These are phyloP conservation scores for Plasmodium gaboni DNA, from an alignment of 169 alveolate species.

Conservation along the genomic window DNA sequence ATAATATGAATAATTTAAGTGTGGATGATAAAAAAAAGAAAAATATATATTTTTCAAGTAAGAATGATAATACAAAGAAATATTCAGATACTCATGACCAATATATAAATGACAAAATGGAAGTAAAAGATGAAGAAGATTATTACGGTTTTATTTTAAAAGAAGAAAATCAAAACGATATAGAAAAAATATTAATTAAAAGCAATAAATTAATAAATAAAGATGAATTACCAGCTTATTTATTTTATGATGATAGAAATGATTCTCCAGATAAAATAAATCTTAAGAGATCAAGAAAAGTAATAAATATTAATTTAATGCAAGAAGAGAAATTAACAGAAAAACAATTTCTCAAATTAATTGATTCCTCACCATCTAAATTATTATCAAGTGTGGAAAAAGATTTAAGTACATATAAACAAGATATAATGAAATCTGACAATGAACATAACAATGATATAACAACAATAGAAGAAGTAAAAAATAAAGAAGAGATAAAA, in stretches of 20 bases:
- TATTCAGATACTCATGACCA: neutral
- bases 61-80: neutral
- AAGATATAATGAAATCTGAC: neutral
- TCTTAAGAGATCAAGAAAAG: slow-evolving; percentile 47
- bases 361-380: neutral
- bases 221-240: slow-evolving; percentile 31
- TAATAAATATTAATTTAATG: slow-evolving; percentile 31
- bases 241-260: slow-evolving; percentile 26
- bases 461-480: neutral
- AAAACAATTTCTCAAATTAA: slow-evolving; percentile 10
- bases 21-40: neutral
- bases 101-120: neutral
- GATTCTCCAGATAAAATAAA: slow-evolving; percentile 5
- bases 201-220: slow-evolving; percentile 24
- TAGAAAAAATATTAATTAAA: slow-evolving; percentile 30
- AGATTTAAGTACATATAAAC: neutral
- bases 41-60: neutral
- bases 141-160: slow-evolving; percentile 9
- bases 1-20: neutral
- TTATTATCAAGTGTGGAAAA: neutral
- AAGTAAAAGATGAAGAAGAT: slow-evolving; percentile 6
- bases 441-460: neutral
- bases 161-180: slow-evolving; percentile 41
- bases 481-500: neutral
- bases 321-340: slow-evolving; percentile 53